Percentiles rank a stretch among this genome's conserved stretches.
These are phyloP conservation scores for Ogataea zsoltii DNA, from an alignment of 805 yeast species.

Conservation along the genomic window DNA sequence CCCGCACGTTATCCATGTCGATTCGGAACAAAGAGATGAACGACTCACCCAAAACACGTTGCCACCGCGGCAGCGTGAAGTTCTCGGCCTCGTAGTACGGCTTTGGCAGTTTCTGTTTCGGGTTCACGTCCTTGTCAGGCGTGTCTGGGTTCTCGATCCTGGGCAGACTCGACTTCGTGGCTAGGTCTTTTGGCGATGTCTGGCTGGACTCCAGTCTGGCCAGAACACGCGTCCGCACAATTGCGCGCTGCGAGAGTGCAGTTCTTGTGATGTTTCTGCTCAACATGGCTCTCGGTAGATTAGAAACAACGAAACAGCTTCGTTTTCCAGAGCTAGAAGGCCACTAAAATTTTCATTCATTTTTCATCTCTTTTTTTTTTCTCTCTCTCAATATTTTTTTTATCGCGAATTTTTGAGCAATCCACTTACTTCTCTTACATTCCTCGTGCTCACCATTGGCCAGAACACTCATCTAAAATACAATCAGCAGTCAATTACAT, in stretches of 20 bases:
- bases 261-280: conserved; percentile 8
- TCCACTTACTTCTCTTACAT: conserved; percentile 9
- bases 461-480: not conserved
- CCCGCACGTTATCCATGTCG: conserved; percentile 89
- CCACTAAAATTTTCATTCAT: conserved; percentile 1
- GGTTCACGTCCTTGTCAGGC: conserved; percentile 37
- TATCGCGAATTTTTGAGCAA: conserved; percentile 2
- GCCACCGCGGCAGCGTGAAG: conserved; percentile 45
- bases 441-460: conserved; percentile 11
- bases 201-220: conserved; percentile 12
- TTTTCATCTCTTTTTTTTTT: conserved; percentile 3
- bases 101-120: conserved; percentile 32
- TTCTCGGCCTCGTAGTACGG: conserved; percentile 33
- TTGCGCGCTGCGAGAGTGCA: not conserved
- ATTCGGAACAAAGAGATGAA: conserved; percentile 62
- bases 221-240: not conserved
- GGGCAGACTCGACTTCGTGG: conserved; percentile 36
- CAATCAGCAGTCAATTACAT: not conserved
- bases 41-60: conserved; percentile 62
- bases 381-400: not conserved
- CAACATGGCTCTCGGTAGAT: conserved; percentile 5
- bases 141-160: conserved; percentile 35
- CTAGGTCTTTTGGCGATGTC: conserved; percentile 31
- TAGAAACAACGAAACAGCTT: too few relatives aligned
- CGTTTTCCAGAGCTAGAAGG: not conserved